Evolutionary conservation across 768 basidiomycete species (phyloP), one percentile per base, ranked within the genome.

Genomic region (Lepiota brunneoincarnata): DNA sequence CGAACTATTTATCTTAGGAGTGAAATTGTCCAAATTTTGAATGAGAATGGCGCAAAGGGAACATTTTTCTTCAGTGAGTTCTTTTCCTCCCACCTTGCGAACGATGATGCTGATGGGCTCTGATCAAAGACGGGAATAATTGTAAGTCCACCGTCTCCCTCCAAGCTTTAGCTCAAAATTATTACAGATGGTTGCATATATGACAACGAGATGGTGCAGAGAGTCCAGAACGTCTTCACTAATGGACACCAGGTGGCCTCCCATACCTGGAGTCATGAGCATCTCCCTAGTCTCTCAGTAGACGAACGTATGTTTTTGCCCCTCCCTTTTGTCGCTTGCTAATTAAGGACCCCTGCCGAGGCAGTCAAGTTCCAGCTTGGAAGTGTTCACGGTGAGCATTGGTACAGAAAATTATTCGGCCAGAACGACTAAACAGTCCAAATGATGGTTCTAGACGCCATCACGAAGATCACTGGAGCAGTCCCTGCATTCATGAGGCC

Each of bases 401-500:
- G 6, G 6, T 9, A 1, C 31, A 9, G 31, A 10, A 31, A 46
- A 41, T 9, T 49, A 6, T 14, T 51, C n/a, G 6, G 6, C 31
- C 28, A 15, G 12, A 37, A 10, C 28, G 18, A 20, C 20, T 35
- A 10, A 5, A 14, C 15, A 35, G 20, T 36, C n/a, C n/a, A n/a
- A n/a, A n/a, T n/a, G n/a, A n/a, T n/a, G n/a, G 17, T 41, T 38
- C 66, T 31, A 60, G 68, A 57, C 43, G 69, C 69, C 1, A 48
- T 69, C 7, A n/a, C 41, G 20, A 53, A 53, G 17, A 65, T 70
- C 31, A 43, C 65, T 3, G 72, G 73, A n/a, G 69, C 67, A 21
- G 54, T 53, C 10, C 71, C 72, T 6, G 70, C 72, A 0, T 69
- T 68, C 51, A 67, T 70, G 60, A 68, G 74, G 14, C 72, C 75